phyloP scores from a whole-genome alignment of 192 early-diverging fungal species.

The Linnemannia hyalina region DNA sequence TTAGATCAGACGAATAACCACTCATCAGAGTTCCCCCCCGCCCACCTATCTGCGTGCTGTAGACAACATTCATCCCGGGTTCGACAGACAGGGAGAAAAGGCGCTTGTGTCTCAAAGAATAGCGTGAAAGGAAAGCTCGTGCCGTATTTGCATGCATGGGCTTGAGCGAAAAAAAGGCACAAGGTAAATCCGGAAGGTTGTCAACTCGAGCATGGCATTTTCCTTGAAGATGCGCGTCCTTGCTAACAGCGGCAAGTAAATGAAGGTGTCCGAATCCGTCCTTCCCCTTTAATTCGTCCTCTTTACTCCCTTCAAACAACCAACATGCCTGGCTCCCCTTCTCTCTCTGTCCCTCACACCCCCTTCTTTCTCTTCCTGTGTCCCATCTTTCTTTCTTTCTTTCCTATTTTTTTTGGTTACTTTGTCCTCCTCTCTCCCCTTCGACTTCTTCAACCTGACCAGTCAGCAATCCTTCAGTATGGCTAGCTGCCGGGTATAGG shows the following conservation, averaged over 20 bases:
- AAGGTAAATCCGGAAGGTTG: no score
- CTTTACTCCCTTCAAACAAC: background rate
- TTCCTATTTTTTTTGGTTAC: background rate
- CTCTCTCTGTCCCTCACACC: background rate
- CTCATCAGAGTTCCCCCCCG: no score
- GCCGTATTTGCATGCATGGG: no score
- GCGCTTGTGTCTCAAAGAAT: background rate
- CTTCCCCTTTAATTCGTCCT: background rate
- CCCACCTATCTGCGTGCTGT: no score
- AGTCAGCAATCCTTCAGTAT: background rate
- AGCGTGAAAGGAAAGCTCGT: background rate
- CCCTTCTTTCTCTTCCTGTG: background rate
- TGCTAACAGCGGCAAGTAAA: background rate
- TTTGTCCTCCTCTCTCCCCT: background rate
- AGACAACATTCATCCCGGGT: no score
- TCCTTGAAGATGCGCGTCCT: background rate
- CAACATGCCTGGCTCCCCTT: constrained; percentile 1
- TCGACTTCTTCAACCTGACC: background rate
- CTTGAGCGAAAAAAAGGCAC: no score
- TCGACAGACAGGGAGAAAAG: no score
- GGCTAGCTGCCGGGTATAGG: background rate
- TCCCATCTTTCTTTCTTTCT: background rate
- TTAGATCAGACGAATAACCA: no score
- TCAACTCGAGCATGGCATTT: no score
- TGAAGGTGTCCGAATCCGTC: background rate